phyloP scores from a whole-genome alignment of 208 protist species.

The Kentomonas sorsogonicus region DNA sequence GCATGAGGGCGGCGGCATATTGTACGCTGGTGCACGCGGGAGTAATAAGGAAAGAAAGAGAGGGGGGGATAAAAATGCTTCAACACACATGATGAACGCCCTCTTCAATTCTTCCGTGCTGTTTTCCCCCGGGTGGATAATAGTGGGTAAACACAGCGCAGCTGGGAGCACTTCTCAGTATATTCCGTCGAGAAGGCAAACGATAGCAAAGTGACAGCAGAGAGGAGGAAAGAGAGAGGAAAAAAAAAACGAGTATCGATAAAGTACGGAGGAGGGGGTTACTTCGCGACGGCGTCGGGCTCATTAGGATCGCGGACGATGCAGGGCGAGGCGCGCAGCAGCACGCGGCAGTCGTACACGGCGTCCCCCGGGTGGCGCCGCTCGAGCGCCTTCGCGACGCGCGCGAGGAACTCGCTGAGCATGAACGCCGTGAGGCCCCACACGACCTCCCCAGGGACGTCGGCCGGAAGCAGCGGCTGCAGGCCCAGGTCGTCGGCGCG shows the following conservation, averaged over 20 bases:
- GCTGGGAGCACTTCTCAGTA: not conserved
- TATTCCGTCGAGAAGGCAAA: not conserved
- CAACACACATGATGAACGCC: not conserved
- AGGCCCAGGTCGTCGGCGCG: constrained; percentile 38
- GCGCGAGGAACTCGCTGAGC: constrained; percentile 59
- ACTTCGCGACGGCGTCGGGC: not conserved
- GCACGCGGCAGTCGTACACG: too few species aligned
- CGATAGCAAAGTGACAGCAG: not conserved
- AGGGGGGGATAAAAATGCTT: too few species aligned
- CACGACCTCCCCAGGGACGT: constrained; percentile 77
- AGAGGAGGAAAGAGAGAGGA: not conserved
- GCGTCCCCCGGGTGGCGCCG: constrained; percentile 10
- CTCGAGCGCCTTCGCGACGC: constrained; percentile 34
- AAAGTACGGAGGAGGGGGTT: not conserved
- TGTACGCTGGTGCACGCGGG: too few species aligned
- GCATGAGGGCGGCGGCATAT: too few species aligned
- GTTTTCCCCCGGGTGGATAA: too few species aligned
- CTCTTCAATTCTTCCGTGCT: not conserved
- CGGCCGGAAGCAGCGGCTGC: constrained; percentile 43
- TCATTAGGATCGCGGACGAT: constrained; percentile 19
- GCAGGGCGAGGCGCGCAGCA: constrained; percentile 16
- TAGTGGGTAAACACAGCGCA: not conserved
- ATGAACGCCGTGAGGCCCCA: constrained; percentile 81
- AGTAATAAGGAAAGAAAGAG: too few species aligned
- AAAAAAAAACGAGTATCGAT: not conserved